phyloP scores from a whole-genome alignment of 2,329 filamentous ascomycete species.

The Epicoccum nigrum region DNA sequence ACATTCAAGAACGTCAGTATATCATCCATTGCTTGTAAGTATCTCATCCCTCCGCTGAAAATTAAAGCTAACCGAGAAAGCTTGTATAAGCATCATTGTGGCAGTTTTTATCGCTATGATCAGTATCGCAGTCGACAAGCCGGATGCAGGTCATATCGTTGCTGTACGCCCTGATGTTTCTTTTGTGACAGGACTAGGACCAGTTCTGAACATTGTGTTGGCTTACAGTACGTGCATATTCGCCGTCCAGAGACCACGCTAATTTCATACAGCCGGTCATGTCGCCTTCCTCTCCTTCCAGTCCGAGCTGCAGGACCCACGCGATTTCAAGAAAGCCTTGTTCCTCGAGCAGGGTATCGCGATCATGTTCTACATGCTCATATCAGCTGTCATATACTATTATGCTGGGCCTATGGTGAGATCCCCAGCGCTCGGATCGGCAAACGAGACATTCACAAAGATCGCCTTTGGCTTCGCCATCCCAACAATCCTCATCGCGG shows the following conservation, averaged over 20 bases:
- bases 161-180: slow-evolving; percentile 29
- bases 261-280: slow-evolving; percentile 55
- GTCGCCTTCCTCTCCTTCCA: slow-evolving; percentile 73
- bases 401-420: slow-evolving; percentile 67
- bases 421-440: slow-evolving; percentile 71
- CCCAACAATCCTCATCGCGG: slow-evolving; percentile 73
- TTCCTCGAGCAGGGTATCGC: slow-evolving; percentile 65
- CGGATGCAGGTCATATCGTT: slow-evolving; percentile 42
- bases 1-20: slow-evolving; percentile 68
- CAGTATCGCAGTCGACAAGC: slow-evolving; percentile 62
- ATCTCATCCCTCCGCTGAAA: not conserved
- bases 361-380: slow-evolving; percentile 67
- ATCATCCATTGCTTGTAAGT: slow-evolving; percentile 64
- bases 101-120: slow-evolving; percentile 72
- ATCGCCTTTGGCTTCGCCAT: slow-evolving; percentile 71
- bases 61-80: slow-evolving; percentile 35
- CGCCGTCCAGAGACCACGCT: not conserved
- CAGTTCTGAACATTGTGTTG: slow-evolving; percentile 68
- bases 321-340: slow-evolving; percentile 67
- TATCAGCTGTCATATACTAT: slow-evolving; percentile 71
- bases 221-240: slow-evolving; percentile 61
- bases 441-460: slow-evolving; percentile 62
- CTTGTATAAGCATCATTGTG: slow-evolving; percentile 67
- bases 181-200: slow-evolving; percentile 34
- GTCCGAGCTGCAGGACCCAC: slow-evolving; percentile 66